phyloP scores from a whole-genome alignment of 1,284 basidiomycete species.

The Boletus sp. region DNA sequence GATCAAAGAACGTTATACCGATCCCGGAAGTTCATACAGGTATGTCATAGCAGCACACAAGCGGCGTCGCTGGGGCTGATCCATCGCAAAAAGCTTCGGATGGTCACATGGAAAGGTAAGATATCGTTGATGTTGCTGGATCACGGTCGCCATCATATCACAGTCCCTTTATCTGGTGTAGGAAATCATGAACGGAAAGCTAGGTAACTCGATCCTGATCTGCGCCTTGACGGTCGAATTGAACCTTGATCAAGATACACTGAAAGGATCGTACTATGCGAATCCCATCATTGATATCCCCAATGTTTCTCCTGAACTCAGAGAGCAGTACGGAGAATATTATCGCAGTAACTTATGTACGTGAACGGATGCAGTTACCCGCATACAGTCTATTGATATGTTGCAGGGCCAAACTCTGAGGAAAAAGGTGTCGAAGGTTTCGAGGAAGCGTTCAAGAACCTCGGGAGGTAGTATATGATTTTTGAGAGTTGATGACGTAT shows the following conservation, averaged over 20 bases:
- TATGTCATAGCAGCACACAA: conserved; percentile 28
- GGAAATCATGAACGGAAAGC: conserved; percentile 94
- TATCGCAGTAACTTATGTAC: conserved; percentile 76
- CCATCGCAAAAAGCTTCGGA: conserved; percentile 63
- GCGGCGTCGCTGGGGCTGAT: conserved; percentile 2
- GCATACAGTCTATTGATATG: not conserved
- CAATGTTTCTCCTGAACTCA: conserved; percentile 53
- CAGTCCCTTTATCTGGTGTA: conserved; percentile 24
- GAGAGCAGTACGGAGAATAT: conserved; percentile 69
- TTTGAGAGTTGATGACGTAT: not conserved
- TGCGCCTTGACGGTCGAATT: not conserved
- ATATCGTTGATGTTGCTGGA: not conserved
- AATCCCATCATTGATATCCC: conserved; percentile 76
- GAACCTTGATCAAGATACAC: conserved; percentile 50
- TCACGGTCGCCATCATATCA: not conserved
- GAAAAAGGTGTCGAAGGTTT: conserved; percentile 71
- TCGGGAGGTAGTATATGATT: conserved; percentile 56
- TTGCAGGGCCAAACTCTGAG: conserved; percentile 65
- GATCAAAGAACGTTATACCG: conserved; percentile 68
- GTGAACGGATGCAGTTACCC: conserved; percentile 18
- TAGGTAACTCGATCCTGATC: conserved; percentile 44
- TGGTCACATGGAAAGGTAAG: conserved; percentile 90
- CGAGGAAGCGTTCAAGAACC: conserved; percentile 80
- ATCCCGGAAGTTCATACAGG: conserved; percentile 70
- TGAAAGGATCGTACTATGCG: conserved; percentile 92